phyloP scores from a whole-genome alignment of 2,329 filamentous ascomycete genomes.

The Conoideocrella luteorostrata region DNA sequence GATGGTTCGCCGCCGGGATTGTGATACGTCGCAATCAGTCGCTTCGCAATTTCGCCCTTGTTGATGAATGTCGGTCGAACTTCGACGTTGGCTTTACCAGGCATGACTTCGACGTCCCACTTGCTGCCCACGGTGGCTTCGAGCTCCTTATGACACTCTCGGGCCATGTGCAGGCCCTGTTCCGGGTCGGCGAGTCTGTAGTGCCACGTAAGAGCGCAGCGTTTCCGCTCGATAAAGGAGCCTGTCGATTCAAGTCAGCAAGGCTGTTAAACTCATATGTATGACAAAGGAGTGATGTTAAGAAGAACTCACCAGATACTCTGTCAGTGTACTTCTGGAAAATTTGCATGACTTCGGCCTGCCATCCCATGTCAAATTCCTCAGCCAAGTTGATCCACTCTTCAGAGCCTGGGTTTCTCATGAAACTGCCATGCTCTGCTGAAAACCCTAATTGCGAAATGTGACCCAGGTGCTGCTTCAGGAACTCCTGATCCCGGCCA shows the following conservation, averaged over 20 bases:
- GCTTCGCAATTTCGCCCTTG: constrained; percentile 91
- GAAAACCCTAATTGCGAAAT: constrained; percentile 86
- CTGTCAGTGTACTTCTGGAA: constrained; percentile 86
- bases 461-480: constrained; percentile 87
- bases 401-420: constrained; percentile 68
- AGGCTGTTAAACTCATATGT: no score
- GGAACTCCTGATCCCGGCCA: constrained; percentile 85
- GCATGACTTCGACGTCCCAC: constrained; percentile 95
- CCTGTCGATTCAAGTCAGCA: no score
- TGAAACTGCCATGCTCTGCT: constrained; percentile 94
- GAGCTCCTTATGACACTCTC: constrained; percentile 74
- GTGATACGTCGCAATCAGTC: constrained; percentile 69
- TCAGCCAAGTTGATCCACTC: constrained; percentile 88
- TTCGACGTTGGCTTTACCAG: constrained; percentile 92
- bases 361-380: constrained; percentile 86
- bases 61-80: constrained; percentile 96
- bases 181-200: constrained; percentile 88
- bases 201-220: constrained; percentile 93
- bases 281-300: no score
- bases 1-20: constrained; percentile 38
- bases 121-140: constrained; percentile 68
- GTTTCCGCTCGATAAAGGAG: constrained; percentile 89
- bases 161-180: constrained; percentile 71
- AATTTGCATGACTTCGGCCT: constrained; percentile 72
- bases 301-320: constrained; percentile 61